Percentiles rank a stretch among this genome's conserved stretches.
phyloP scores from a whole-genome alignment of 805 yeast genomes.

The Maudiozyma bulderi region DNA sequence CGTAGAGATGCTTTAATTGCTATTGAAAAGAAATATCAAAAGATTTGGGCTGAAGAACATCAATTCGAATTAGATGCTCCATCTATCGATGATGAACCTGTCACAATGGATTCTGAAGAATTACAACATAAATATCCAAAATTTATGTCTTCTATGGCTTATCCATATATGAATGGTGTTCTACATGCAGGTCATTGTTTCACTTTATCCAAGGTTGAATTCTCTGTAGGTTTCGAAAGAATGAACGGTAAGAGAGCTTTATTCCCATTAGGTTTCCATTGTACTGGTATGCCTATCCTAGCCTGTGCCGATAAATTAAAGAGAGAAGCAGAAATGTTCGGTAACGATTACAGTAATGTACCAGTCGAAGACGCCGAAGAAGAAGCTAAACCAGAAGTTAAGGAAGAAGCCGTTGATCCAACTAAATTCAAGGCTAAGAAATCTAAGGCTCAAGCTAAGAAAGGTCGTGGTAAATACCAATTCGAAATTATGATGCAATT shows the following conservation, averaged over 20 bases:
- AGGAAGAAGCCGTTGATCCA: constrained; percentile 55
- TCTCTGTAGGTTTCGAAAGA: constrained; percentile 86
- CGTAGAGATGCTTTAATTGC: constrained; percentile 91
- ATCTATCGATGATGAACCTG: constrained; percentile 50
- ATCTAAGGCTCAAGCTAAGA: constrained; percentile 87
- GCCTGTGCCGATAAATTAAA: constrained; percentile 92
- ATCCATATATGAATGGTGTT: constrained; percentile 98
- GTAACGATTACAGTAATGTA: constrained; percentile 61
- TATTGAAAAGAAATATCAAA: constrained; percentile 81
- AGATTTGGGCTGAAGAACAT: constrained; percentile 78
- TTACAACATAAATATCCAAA: constrained; percentile 76
- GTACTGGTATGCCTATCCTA: constrained; percentile 98
- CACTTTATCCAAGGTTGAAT: constrained; percentile 90
- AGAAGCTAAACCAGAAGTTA: constrained; percentile 28
- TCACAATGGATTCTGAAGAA: constrained; percentile 50
- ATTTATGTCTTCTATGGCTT: constrained; percentile 89
- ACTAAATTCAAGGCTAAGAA: constrained; percentile 89
- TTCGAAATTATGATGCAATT: constrained; percentile 92
- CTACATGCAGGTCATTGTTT: constrained; percentile 96
- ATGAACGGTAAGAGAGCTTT: constrained; percentile 87
- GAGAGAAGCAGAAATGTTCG: constrained; percentile 88
- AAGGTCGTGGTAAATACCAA: constrained; percentile 90
- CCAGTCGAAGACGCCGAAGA: constrained; percentile 55
- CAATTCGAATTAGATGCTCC: constrained; percentile 88
- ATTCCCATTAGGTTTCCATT: constrained; percentile 96